Conservation (phyloP, 148 eudicot genomes). For the Amaranthus cruentus region DNA sequence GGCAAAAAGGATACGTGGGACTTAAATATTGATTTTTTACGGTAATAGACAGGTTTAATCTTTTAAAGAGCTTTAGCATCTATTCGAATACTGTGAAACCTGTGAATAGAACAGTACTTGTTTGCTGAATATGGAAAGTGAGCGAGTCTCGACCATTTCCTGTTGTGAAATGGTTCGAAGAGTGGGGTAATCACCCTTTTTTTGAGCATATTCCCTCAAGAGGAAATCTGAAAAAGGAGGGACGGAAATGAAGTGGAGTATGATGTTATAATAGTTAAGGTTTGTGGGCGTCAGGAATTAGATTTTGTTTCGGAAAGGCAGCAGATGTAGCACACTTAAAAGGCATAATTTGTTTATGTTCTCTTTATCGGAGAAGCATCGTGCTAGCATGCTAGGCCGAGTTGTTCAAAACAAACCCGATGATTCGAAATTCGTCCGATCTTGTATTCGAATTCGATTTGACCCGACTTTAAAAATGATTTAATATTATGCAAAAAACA, state of each 20-base stretch:
- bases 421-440: too few species aligned
- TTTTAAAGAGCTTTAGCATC: neutral
- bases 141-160: neutral
- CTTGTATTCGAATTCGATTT: too few species aligned
- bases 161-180: neutral
- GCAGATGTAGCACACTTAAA: neutral
- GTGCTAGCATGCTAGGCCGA: too few species aligned
- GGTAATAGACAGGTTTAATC: neutral
- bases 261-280: neutral
- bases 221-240: neutral
- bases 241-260: slow-evolving; percentile 8
- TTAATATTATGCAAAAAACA: too few species aligned
- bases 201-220: slow-evolving; percentile 1
- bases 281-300: neutral
- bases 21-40: neutral
- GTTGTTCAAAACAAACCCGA: too few species aligned
- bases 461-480: too few species aligned
- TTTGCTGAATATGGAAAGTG: neutral
- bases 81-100: neutral
- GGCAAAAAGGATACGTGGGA: neutral
- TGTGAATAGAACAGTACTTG: slow-evolving; percentile 4
- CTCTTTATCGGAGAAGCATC: too few species aligned
- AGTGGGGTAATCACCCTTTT: neutral
- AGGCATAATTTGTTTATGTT: too few species aligned
- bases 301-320: neutral